Base-by-base conservation (phyloP, 345 rosid species). In the Brassica carinata region DNA sequence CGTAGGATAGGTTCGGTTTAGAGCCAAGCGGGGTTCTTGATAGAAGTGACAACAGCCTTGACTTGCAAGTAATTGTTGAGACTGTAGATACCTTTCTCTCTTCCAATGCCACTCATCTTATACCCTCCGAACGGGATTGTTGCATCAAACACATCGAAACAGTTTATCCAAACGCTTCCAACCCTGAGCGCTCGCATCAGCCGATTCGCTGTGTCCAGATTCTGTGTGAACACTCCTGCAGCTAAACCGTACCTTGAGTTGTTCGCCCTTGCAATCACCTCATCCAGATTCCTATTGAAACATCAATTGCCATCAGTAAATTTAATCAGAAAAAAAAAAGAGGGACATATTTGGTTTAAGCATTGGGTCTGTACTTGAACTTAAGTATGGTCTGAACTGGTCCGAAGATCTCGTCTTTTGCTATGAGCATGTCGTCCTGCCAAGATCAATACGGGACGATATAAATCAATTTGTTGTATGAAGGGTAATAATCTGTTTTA, bases 361-460 rank as follows among this genome's bases (percentile, higher is more conserved):
- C 55, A 14, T 48, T 31, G 38, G 76, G 27, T 74, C 51, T 64
- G 48, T 82, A 93, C 99, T 86, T 95, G 93, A 87, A 95, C 76
- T 95, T 95, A 74, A 88, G 83, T 83, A 95, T 93, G 72, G 96
- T 80, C 83, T 93, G 99, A 57, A 95, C 97, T 0, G 99, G 99
- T 17, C 99, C 99, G 26, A 95, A 95, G 63, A 95, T 95, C 89
- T 93, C 99, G 1, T 95, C 99, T 76, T 73, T 83, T 0, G 97
- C 99, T 29, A 95, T 95, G 86, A 86, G 75, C 99, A 95, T 95
- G 55, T 93, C 93, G 43, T 95, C 99, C 99, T 95, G 77, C 58
- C 48, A 76, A 33, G 57, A 64, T 29, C 51, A 45, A 8, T 53
- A 69, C 0, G 5, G 27, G 8, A 1, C 27, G 19, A 53, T 75